Conservation (phyloP, 441 rosid species). For the Jatropha podagrica region DNA sequence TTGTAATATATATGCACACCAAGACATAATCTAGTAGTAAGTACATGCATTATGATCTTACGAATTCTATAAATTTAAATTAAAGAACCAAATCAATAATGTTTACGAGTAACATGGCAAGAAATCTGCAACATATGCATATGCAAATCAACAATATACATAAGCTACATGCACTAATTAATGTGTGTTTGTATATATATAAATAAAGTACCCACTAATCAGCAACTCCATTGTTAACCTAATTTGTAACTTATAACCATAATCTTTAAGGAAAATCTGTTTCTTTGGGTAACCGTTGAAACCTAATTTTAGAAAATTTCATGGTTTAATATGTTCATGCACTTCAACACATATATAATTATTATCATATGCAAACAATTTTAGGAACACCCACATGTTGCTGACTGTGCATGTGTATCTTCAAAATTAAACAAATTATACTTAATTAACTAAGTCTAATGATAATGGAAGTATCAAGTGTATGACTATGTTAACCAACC, state of each 20-base stretch:
- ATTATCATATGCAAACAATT: not conserved
- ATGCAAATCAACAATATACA: not conserved
- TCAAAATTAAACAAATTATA: not conserved
- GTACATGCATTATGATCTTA: not conserved
- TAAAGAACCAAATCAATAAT: slow-evolving; percentile 8
- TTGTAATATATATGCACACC: too few relatives aligned
- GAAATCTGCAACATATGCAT: slow-evolving; percentile 5
- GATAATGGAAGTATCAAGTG: not conserved
- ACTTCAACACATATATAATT: not conserved
- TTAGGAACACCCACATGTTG: not conserved
- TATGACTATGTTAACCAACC: not conserved
- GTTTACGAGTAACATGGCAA: not conserved
- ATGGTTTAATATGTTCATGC: slow-evolving; percentile 2
- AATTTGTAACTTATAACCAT: slow-evolving; percentile 9
- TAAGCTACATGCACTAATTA: too few relatives aligned
- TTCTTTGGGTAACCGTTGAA: not conserved
- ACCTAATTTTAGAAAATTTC: slow-evolving; percentile 5
- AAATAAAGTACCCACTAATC: slow-evolving; percentile 11
- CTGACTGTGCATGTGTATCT: slow-evolving; percentile 3
- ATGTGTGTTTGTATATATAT: too few relatives aligned
- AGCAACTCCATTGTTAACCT: slow-evolving; percentile 18
- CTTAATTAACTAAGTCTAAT: not conserved
- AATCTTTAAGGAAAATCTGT: slow-evolving; percentile 14
- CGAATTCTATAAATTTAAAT: not conserved
- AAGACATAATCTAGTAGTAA: too few relatives aligned